Base-by-base conservation (phyloP, 148 eudicot genomes). In the Camellia japonica region DNA sequence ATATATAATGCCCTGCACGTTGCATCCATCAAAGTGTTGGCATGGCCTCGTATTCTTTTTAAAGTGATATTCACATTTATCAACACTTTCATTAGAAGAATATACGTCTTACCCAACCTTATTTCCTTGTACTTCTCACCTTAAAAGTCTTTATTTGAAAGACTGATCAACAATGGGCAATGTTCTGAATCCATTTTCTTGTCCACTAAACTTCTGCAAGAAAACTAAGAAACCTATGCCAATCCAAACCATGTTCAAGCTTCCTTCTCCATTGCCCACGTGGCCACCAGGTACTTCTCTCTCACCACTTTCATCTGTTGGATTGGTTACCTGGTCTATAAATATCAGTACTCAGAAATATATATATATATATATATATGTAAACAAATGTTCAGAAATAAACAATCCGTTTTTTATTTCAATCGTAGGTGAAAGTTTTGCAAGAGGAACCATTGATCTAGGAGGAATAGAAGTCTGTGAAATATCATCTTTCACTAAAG, bases 211-310 rank as follows among this genome's bases (percentile, higher is more conserved):
- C 6, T 15, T 63, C 68, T 74, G 54, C 77, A 77, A 77, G 76
- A 83, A 76, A 61, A 56, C 5, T 43, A 69, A 55, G 10, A 62
- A 49, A 20, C 56, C 82, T 38, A 63, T 80, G 64, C 82, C 87
- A 0, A 78, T 88, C 54, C 85, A 82, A 60, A 86, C 87, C 42
- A 71, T 61, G 59, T 88, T 88, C 73, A 80, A 73, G 77, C 84
- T 88, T 69, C 90, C 88, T 47, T 82, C 88, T 64, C 81, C 83
- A 56, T 11, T 88, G 20, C 87, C 91, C 19, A 58, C 76, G 4
- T 86, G 84, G 89, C 78, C 78, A 11, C 66, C 65, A 73, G 82
- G 82, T 80, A 16, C 71, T 64, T 63, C 41, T 76, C 49, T 51
- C 77, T 30, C 70, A 3, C 14, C 47, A 14, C 10, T 16, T 3